Conservation (phyloP, 2,329 filamentous ascomycete species). For the Diaporthe aspalathi region DNA sequence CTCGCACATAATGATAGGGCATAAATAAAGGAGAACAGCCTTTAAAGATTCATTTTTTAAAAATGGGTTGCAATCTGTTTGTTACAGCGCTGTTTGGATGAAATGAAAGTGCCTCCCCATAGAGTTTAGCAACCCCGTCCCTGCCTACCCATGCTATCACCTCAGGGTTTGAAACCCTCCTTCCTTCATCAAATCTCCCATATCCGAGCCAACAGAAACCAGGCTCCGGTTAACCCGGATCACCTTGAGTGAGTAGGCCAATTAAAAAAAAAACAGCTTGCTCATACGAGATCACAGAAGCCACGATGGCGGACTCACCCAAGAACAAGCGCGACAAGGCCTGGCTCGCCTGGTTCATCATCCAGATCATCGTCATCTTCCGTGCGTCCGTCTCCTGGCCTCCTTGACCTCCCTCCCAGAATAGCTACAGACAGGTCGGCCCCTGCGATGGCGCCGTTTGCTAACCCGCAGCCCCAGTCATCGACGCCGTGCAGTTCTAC, state of each 20-base stretch:
- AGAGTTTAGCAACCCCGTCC: too few species aligned
- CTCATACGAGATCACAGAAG: not conserved
- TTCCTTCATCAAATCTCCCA: not conserved
- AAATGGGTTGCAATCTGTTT: too few species aligned
- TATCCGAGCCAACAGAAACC: not conserved
- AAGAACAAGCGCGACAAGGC: constrained; percentile 44
- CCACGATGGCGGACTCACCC: constrained; percentile 30
- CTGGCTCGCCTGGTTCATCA: constrained; percentile 49
- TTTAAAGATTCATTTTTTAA: too few species aligned
- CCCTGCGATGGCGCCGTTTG: not conserved
- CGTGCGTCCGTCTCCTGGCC: constrained; percentile 43
- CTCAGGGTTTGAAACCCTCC: constrained; percentile 7
- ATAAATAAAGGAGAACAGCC: too few species aligned
- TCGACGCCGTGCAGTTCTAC: constrained; percentile 67
- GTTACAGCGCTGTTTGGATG: too few species aligned
- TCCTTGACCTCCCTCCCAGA: too few species aligned
- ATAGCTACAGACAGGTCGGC: not conserved
- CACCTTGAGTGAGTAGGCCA: not conserved
- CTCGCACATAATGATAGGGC: too few species aligned
- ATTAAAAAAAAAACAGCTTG: not conserved
- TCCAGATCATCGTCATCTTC: constrained; percentile 48
- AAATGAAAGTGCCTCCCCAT: too few species aligned
- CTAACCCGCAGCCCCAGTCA: constrained; percentile 50
- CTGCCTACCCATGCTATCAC: not conserved
- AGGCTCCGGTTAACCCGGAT: not conserved